A percentile compares a stretch with the other conserved stretches of the same genome.
phyloP scores from a whole-genome alignment of 2,329 filamentous ascomycete species.

The Calonectria montana region DNA sequence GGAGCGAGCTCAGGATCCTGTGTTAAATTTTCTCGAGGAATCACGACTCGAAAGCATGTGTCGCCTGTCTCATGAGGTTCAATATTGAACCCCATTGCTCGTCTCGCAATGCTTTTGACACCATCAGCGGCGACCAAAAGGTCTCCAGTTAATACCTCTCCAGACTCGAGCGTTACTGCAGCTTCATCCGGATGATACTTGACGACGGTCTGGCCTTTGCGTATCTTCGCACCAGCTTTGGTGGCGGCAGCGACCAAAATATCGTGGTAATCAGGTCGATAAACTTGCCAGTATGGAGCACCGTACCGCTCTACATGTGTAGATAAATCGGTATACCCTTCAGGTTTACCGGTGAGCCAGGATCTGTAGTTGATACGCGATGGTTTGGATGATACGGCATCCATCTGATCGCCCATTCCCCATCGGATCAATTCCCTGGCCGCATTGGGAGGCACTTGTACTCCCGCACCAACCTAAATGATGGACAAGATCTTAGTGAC shows the following conservation, averaged over 20 bases:
- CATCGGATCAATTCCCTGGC: conserved; percentile 20
- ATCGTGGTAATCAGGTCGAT: conserved; percentile 17
- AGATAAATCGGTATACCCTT: conserved; percentile 7
- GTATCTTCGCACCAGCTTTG: conserved; percentile 3
- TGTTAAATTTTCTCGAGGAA: conserved; percentile 8
- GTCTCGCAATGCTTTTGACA: conserved; percentile 20
- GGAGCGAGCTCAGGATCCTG: conserved; percentile 16
- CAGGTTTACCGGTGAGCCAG: conserved; percentile 4
- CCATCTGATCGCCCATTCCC: conserved; percentile 20
- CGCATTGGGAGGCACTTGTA: conserved; percentile 20
- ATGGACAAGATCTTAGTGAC: neutral
- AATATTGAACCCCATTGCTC: neutral
- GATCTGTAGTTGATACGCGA: conserved; percentile 19
- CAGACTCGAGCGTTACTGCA: neutral
- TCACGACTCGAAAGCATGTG: conserved; percentile 15
- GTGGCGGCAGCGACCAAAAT: conserved; percentile 6
- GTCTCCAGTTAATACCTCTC: conserved; percentile 10
- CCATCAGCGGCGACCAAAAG: conserved; percentile 13
- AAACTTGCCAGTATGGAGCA: conserved; percentile 19
- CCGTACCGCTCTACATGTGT: conserved; percentile 9
- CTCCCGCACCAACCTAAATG: conserved; percentile 16
- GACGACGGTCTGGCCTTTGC: conserved; percentile 7
- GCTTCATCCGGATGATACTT: conserved; percentile 4
- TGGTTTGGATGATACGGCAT: conserved; percentile 16
- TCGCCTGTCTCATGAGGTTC: conserved; percentile 25